These are phyloP conservation scores for Trichoderma brevicompactum DNA, from an alignment of 2,329 filamentous ascomycete species.

Conservation along the genomic window DNA sequence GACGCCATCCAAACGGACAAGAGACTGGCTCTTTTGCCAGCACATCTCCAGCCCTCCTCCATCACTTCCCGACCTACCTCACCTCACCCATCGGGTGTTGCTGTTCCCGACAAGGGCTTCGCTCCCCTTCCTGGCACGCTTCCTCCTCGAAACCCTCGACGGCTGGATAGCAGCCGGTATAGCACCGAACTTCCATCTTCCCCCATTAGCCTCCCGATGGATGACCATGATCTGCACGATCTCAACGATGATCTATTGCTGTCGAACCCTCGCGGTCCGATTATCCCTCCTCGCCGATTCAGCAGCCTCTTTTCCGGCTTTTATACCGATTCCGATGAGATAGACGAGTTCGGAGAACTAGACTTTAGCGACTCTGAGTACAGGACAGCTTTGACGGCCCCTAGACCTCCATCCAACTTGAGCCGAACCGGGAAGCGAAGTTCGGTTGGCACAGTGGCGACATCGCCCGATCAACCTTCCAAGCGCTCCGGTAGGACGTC, in stretches of 20 bases:
- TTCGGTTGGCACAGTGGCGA: slow-evolving; percentile 45
- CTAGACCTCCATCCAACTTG: slow-evolving; percentile 53
- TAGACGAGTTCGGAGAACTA: slow-evolving; percentile 63
- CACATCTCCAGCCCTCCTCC: slow-evolving; percentile 77
- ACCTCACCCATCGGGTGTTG: slow-evolving; percentile 47
- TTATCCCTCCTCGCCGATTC: slow-evolving; percentile 72
- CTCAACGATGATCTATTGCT: slow-evolving; percentile 82
- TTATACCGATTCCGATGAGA: slow-evolving; percentile 69
- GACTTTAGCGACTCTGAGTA: slow-evolving; percentile 71
- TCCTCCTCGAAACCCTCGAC: slow-evolving; percentile 63
- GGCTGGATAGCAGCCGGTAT: slow-evolving; percentile 54
- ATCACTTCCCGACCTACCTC: slow-evolving; percentile 67
- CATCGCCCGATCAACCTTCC: slow-evolving; percentile 50
- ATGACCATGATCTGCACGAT: slow-evolving; percentile 53
- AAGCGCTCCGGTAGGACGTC: slow-evolving; percentile 37
- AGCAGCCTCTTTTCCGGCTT: slow-evolving; percentile 89
- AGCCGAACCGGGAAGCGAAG: slow-evolving; percentile 49
- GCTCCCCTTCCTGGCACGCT: slow-evolving; percentile 58
- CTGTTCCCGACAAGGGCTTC: slow-evolving; percentile 48
- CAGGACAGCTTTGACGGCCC: slow-evolving; percentile 67
- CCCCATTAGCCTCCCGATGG: slow-evolving; percentile 42
- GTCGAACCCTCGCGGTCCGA: slow-evolving; percentile 60
- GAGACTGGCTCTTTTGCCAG: slow-evolving; percentile 73
- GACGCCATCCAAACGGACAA: slow-evolving; percentile 87
- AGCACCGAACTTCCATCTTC: slow-evolving; percentile 57